Conservation (phyloP, 345 rosid genomes). For the Rhodamnia argentea region DNA sequence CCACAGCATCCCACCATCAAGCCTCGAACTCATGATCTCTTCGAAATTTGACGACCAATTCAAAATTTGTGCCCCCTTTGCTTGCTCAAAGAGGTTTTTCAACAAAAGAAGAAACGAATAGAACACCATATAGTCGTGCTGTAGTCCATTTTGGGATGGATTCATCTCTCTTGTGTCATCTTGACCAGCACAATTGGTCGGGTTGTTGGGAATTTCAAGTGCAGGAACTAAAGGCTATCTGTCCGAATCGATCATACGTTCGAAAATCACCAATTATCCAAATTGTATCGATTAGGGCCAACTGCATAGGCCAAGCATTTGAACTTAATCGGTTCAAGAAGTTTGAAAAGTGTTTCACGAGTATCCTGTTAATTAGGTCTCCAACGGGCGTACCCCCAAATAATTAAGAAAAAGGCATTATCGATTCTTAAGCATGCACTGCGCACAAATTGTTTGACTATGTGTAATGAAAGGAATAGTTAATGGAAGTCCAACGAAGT, state of each 20-base stretch:
- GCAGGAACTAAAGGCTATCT: background rate
- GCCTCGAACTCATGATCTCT: background rate
- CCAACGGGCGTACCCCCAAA: background rate
- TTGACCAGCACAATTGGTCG: background rate
- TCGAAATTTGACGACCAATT: background rate
- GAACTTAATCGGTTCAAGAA: background rate
- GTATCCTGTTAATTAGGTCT: background rate
- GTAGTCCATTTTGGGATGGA: background rate
- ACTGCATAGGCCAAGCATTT: rapidly evolving
- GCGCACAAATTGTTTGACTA: background rate
- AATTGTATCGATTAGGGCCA: background rate
- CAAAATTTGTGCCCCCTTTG: background rate
- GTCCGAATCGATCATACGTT: background rate
- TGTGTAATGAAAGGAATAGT: background rate
- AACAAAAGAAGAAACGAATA: background rate
- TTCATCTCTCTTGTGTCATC: background rate
- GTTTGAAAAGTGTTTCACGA: background rate
- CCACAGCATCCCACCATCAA: background rate
- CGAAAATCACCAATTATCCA: background rate
- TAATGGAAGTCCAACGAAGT: background rate
- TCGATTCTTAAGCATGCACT: background rate
- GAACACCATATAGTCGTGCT: background rate
- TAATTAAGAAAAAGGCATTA: background rate
- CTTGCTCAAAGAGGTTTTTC: background rate
- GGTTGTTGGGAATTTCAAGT: background rate